phyloP scores from a whole-genome alignment of 2,329 filamentous ascomycete genomes.

The Aureobasidium sp. region DNA sequence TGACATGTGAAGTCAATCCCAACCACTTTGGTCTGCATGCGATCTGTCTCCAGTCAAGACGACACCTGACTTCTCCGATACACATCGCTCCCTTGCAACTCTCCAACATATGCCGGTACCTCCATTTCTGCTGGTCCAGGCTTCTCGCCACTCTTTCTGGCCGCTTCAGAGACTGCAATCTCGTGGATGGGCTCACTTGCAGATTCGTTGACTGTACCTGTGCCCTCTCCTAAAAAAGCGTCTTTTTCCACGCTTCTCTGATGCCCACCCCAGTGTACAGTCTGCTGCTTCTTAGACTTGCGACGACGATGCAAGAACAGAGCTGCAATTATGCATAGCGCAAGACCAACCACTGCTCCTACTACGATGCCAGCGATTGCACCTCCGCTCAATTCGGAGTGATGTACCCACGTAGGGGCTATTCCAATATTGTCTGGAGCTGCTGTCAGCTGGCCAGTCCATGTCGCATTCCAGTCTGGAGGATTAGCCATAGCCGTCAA shows the following conservation, averaged over 20 bases:
- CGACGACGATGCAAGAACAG: not conserved
- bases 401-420: not conserved
- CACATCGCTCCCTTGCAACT: slow-evolving; percentile 1
- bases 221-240: not conserved
- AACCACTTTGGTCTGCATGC: not conserved
- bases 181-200: not conserved
- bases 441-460: not conserved
- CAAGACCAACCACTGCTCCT: not conserved
- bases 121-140: not conserved
- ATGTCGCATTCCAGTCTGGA: not conserved
- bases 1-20: slow-evolving; percentile 5
- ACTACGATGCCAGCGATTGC: slow-evolving; percentile 1
- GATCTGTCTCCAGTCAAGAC: not conserved
- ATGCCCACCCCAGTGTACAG: not conserved
- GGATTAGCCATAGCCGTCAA: slow-evolving; percentile 7
- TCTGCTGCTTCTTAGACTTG: not conserved
- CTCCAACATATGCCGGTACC: not conserved
- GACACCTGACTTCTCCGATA: not conserved
- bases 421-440: not conserved
- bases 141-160: not conserved
- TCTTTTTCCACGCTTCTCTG: not conserved
- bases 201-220: not conserved
- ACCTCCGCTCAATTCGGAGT: not conserved
- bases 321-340: not conserved
- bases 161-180: not conserved